Percentiles rank a stretch among this genome's conserved stretches.
Conservation (phyloP, 352 stramenopile genomes). For the Phytophthora litchii region DNA sequence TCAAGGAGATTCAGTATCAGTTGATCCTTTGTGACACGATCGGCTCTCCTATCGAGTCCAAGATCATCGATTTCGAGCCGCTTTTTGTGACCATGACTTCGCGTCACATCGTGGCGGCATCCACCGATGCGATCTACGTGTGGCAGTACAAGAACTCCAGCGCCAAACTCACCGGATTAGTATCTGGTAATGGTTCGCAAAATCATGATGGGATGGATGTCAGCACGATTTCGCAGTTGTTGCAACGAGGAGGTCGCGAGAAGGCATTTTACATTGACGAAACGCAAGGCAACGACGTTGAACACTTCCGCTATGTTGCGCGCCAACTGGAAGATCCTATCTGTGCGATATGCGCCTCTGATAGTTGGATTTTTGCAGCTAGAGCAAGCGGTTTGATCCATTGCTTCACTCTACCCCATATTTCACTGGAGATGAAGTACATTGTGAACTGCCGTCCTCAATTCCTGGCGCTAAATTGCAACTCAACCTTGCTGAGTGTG, state of each 20-base stretch:
- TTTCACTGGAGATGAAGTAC: slow-evolving; percentile 92
- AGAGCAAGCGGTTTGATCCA: slow-evolving; percentile 84
- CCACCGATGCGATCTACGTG: slow-evolving; percentile 87
- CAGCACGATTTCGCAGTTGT: slow-evolving; percentile 65
- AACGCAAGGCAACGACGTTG: slow-evolving; percentile 72
- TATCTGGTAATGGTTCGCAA: slow-evolving; percentile 30
- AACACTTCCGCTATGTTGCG: slow-evolving; percentile 71
- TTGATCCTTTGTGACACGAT: slow-evolving; percentile 90
- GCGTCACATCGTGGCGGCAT: slow-evolving; percentile 82
- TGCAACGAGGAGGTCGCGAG: slow-evolving; percentile 78
- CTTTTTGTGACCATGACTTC: slow-evolving; percentile 89
- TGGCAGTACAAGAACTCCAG: slow-evolving; percentile 94
- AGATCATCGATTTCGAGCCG: slow-evolving; percentile 86
- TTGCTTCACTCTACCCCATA: slow-evolving; percentile 92
- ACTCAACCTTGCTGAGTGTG: slow-evolving; percentile 84
- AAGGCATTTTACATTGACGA: slow-evolving; percentile 93
- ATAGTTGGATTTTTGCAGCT: slow-evolving; percentile 86
- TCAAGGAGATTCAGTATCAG: slow-evolving; percentile 81
- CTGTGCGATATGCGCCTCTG: slow-evolving; percentile 83
- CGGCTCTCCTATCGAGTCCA: slow-evolving; percentile 83
- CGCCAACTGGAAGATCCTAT: slow-evolving; percentile 87
- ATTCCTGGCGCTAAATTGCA: slow-evolving; percentile 89
- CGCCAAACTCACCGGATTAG: slow-evolving; percentile 74
- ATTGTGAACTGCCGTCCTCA: slow-evolving; percentile 82
- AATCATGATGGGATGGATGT: slow-evolving; percentile 55